Evolutionary conservation across 176 grass and related monocot species (phyloP).

Genomic region (Tillandsia leiboldiana): DNA sequence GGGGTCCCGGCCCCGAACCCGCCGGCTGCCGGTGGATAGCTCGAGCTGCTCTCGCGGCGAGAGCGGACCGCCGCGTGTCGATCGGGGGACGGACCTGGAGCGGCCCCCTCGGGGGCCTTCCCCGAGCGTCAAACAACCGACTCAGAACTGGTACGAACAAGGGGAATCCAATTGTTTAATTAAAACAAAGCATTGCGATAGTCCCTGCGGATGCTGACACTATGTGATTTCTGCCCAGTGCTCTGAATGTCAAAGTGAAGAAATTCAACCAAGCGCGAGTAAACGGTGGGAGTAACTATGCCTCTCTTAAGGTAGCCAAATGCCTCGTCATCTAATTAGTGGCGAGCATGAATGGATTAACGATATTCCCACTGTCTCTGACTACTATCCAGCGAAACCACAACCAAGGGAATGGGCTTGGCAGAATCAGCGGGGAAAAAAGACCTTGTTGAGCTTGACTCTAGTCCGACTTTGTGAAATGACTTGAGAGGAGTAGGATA

Average conservation of each 20-base stretch:
- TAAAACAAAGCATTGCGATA: constrained; percentile 56
- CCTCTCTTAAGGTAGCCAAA: constrained; percentile 50
- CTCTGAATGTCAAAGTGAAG: constrained; percentile 60
- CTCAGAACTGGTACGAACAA: constrained; percentile 47
- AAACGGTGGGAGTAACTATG: constrained; percentile 49
- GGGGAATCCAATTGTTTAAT: constrained; percentile 51
- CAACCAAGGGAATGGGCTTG: too few species aligned
- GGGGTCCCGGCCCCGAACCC: constrained; percentile 23
- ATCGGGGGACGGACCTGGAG: too few species aligned
- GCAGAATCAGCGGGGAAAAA: too few species aligned
- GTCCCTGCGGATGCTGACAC: constrained; percentile 44
- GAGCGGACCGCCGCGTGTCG: too few species aligned
- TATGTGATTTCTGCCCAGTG: constrained; percentile 56
- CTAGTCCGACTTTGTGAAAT: too few species aligned
- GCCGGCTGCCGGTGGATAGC: too few species aligned
- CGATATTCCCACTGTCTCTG: too few species aligned
- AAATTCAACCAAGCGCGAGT: constrained; percentile 54
- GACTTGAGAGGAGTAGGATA: too few species aligned
- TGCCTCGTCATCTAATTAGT: constrained; percentile 61
- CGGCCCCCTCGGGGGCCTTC: too few species aligned
- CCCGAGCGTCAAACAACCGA: constrained; percentile 25
- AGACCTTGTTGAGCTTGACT: too few species aligned
- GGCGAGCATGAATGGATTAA: constrained; percentile 48
- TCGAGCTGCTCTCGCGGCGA: too few species aligned
- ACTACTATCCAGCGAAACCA: too few species aligned